Evolutionary conservation across 495 filamentous ascomycete species (phyloP), one percentile per base, ranked within the genome.

Genomic region (Jackrogersella multiformis): DNA sequence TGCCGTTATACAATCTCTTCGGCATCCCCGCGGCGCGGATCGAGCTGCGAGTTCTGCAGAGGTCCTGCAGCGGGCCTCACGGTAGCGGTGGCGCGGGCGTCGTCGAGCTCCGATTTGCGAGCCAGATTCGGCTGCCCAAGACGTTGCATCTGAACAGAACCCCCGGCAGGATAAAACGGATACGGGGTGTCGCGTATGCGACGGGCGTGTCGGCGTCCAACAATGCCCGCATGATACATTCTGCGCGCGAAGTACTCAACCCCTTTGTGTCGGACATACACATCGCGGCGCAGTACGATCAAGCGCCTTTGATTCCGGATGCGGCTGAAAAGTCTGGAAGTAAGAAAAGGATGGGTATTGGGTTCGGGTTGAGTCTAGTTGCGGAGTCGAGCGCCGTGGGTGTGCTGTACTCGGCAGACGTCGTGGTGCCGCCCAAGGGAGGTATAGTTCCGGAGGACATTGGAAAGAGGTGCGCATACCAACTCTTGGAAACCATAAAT

Each of bases 211-310:
- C 90, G 7, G 94, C 88, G 0, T 92, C 90, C 44, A 97, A 97
- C 67, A 99, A 98, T 76, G 90, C 91, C 49, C 85, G 95, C 52
- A 95, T 96, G 92, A 99, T 98, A 77, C 92, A 95, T 70, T 85
- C 88, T 20, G 92, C 93, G 42, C 83, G 95, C 70, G 93, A 92
- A 13, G 84, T 98, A 38, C 82, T 99, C 38, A 98, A 98, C 77
- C 84, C 89, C 16, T 82, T 98, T 54, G 85, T 90, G 13, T 86
- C 88, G 2, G 96, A 99, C 74, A 92, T 96, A 20, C 96, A 97
- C 71, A 87, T 89, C 39, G 84, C 85, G 0, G 79, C 81, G 56
- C 85, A 87, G 70, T 88, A 88, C 61, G 86, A 88, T 66, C 84
- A 86, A 52, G 94, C 94, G 26, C 91, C 93, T 20, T 78, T 91